phyloP scores from a whole-genome alignment of 163 green algal species.

The Scenedesmus sp. region DNA sequence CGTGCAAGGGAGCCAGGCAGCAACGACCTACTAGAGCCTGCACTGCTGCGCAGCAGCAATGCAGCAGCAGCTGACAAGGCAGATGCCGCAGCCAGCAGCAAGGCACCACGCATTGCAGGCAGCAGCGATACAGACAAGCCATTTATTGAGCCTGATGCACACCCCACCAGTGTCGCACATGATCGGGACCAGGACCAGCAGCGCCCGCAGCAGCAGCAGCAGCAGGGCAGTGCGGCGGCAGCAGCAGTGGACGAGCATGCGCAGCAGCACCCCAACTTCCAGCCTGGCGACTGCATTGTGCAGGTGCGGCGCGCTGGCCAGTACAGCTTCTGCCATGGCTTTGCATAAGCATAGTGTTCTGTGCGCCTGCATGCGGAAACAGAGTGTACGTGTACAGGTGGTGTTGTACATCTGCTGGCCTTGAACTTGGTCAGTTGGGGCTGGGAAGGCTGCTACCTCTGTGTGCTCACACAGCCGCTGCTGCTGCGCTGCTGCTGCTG shows the following conservation, averaged over 20 bases:
- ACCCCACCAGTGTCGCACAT: not conserved
- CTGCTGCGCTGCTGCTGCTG: not conserved
- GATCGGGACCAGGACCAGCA: slow-evolving; percentile 6
- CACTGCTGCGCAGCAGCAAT: not conserved
- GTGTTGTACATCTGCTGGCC: not conserved
- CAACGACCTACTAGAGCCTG: not conserved
- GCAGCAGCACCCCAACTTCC: slow-evolving; percentile 34
- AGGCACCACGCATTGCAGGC: slow-evolving; percentile 9
- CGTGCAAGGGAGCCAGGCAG: slow-evolving; percentile 8
- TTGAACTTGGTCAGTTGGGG: too few species aligned
- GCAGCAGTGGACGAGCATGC: slow-evolving; percentile 27
- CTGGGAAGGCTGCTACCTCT: too few species aligned
- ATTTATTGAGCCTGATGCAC: slow-evolving; percentile 1
- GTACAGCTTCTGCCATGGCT: not conserved
- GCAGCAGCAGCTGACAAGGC: not conserved
- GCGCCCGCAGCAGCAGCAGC: not conserved
- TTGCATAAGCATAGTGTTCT: too few species aligned
- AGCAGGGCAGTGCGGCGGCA: not conserved
- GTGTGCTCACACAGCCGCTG: not conserved
- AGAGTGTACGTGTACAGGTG: not conserved
- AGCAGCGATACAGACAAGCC: not conserved
- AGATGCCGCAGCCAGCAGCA: slow-evolving; percentile 1
- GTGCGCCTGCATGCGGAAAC: not conserved
- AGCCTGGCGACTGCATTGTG: slow-evolving; percentile 57
- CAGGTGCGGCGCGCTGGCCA: slow-evolving; percentile 54